Evolutionary conservation across 768 basidiomycete genomes (phyloP), one percentile per base, ranked within the genome.

Genomic region (Steccherinum ochraceum): DNA sequence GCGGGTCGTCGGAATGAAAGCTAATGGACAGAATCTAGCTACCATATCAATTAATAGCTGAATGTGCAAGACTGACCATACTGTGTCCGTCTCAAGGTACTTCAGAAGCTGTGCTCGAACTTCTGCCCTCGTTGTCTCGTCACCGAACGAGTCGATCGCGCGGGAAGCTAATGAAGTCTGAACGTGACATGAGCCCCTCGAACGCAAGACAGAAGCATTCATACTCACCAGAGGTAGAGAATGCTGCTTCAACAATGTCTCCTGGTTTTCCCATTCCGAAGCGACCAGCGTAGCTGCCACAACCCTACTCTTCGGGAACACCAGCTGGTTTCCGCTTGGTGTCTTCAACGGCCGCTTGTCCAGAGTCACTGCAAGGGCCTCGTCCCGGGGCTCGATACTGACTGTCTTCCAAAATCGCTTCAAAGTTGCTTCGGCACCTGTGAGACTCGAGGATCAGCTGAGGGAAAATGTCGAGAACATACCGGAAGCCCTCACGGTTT

Each of bases 241-340:
- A 66, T 95, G 90, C 21, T 87, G 87, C 67, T 94, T 97, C 55
- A 97, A 64, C 1, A 94, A 61, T 4, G 73, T 84, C 52, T 83
- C 83, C 68, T 97, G 95, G 61, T 86, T 88, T 61, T 99, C 93
- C 96, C 96, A 99, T 71, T 99, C 96, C 50, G 88, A 78, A 18
- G 93, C 96, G 59, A 98, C 83, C 51, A 96, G 75, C 1, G 89
- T 75, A 1, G 94, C 93, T 19, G 89, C 74, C 24, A 94, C 69
- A 40, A 75, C 64, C 63, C 89, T 90, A 54, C 78, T 72, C 45
- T 70, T 66, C 0, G 93, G 93, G 12, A 98, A 59, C 27, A 83
- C 63, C 24, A 99, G 69, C 2, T 74, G 76, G 42, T 84, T 81
- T n/a, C 94, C 94, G 0, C 73, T 77, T 0, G 94, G 93, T 12